Evolutionary conservation across 108 stramenopile genomes (phyloP).

Genomic region (Aurantiochytrium sp.): DNA sequence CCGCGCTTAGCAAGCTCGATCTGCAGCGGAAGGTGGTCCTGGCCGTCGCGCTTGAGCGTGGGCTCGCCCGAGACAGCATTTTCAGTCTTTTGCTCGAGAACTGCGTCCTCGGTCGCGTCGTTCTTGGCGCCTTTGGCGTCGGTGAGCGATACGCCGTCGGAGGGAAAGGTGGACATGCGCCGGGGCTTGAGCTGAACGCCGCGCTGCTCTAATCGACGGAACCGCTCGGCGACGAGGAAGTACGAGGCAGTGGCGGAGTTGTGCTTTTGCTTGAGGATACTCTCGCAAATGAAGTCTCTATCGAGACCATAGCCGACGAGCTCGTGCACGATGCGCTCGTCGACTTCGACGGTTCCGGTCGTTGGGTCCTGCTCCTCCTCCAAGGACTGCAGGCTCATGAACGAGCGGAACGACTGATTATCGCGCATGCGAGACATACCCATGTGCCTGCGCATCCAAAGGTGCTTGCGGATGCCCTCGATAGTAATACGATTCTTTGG

Average conservation of each 20-base stretch:
- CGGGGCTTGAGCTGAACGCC: background rate
- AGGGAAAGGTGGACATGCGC: background rate
- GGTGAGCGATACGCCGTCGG: too few relatives aligned
- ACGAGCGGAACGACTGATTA: background rate
- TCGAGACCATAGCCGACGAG: background rate
- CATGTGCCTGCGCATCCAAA: slow-evolving; percentile 40
- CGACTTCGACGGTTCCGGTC: background rate
- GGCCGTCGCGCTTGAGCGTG: background rate
- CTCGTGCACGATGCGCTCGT: background rate
- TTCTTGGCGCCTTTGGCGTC: too few relatives aligned
- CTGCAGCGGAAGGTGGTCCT: background rate
- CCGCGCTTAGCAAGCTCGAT: background rate
- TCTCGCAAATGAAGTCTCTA: background rate
- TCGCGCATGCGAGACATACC: background rate
- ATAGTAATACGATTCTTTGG: slow-evolving; percentile 45
- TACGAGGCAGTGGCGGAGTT: slow-evolving; percentile 35
- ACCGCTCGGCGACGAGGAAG: background rate
- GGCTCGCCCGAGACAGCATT: too few relatives aligned
- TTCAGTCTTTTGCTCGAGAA: too few relatives aligned
- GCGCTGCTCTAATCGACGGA: background rate
- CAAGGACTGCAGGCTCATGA: background rate
- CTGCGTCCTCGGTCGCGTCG: too few relatives aligned
- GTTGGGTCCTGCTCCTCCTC: background rate
- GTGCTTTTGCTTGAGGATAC: background rate
- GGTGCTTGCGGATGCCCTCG: slow-evolving; percentile 46